Conservation (phyloP, 345 rosid species). For the Salix suchowensis region DNA sequence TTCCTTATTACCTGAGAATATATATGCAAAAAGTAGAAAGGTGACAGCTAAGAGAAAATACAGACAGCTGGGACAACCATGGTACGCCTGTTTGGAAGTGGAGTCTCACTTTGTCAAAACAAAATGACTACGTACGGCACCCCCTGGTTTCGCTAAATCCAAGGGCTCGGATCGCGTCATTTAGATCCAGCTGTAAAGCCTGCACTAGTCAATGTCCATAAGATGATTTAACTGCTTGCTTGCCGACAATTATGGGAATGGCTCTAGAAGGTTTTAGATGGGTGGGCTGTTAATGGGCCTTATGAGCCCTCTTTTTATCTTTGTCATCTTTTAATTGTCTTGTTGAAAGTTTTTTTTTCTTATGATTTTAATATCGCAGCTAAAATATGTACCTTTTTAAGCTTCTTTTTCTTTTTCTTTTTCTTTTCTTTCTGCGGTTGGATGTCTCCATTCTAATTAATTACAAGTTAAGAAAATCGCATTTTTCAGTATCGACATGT, state of each 20-base stretch:
- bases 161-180: not conserved
- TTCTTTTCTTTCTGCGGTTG: no score
- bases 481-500: no score
- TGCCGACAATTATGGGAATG: not conserved
- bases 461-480: no score
- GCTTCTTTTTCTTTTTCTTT: no score
- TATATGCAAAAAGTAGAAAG: not conserved
- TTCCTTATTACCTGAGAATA: not conserved
- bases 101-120: not conserved
- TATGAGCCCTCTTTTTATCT: not conserved
- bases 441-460: no score
- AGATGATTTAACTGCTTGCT: not conserved
- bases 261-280: not conserved
- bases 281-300: not conserved
- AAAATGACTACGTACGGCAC: not conserved
- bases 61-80: conserved; percentile 7
- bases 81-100: not conserved
- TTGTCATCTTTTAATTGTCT: no score
- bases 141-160: not conserved
- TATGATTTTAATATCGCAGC: no score
- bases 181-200: conserved; percentile 12
- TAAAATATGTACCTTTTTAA: no score
- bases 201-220: not conserved
- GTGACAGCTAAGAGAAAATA: conserved; percentile 7
- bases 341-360: no score